Percentiles rank a stretch among this genome's conserved stretches.
phyloP scores from a whole-genome alignment of 805 yeast genomes.

The Candida wancherniae region DNA sequence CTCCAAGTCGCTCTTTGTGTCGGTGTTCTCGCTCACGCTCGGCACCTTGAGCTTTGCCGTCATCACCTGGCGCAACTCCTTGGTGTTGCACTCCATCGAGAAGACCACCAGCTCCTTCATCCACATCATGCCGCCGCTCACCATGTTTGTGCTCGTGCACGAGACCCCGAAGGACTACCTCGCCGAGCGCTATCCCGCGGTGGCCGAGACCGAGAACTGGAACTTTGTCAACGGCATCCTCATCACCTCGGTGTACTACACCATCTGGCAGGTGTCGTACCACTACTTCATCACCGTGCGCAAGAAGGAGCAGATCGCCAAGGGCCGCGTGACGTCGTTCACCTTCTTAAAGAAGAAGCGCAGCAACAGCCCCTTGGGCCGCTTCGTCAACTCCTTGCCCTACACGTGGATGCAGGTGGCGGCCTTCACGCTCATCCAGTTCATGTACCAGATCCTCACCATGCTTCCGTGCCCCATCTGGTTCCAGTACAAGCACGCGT shows the following conservation, averaged over 20 bases:
- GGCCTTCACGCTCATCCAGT: slow-evolving; percentile 83
- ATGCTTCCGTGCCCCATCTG: slow-evolving; percentile 91
- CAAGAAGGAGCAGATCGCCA: slow-evolving; percentile 71
- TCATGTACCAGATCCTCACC: slow-evolving; percentile 76
- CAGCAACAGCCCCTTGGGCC: slow-evolving; percentile 60
- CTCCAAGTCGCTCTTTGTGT: slow-evolving; percentile 66
- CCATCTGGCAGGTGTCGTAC: slow-evolving; percentile 85
- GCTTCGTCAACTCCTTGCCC: slow-evolving; percentile 74
- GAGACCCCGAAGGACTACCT: slow-evolving; percentile 51
- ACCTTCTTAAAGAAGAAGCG: slow-evolving; percentile 75
- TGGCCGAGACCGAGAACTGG: slow-evolving; percentile 62
- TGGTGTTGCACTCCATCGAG: slow-evolving; percentile 87
- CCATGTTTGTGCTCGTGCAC: slow-evolving; percentile 83
- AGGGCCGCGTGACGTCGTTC: slow-evolving; percentile 85
- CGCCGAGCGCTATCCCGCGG: slow-evolving; percentile 73
- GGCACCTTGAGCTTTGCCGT: slow-evolving; percentile 94
- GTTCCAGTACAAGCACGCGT: slow-evolving; percentile 64
- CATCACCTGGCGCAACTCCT: slow-evolving; percentile 90
- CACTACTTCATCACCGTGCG: slow-evolving; percentile 88
- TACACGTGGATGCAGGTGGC: slow-evolving; percentile 78
- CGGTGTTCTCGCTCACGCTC: slow-evolving; percentile 80
- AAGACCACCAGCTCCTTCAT: slow-evolving; percentile 89
- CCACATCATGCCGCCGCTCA: slow-evolving; percentile 85
- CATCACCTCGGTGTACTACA: slow-evolving; percentile 76
- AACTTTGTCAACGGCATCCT: slow-evolving; percentile 63